These are phyloP conservation scores for Bonia amplexicaulis DNA, from an alignment of 176 grass and related monocot genomes.

Conservation along the genomic window DNA sequence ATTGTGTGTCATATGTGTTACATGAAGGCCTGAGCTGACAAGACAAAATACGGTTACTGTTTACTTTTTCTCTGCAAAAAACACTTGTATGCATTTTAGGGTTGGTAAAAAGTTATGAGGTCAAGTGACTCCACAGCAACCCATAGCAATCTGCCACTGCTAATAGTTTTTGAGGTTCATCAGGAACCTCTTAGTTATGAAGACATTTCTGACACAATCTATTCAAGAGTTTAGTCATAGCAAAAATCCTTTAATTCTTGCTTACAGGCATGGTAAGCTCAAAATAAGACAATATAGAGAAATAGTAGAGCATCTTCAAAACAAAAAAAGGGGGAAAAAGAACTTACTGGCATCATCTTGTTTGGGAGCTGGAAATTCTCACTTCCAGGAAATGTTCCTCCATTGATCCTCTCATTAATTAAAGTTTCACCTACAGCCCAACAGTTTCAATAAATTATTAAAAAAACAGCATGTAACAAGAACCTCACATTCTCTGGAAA, in stretches of 20 bases:
- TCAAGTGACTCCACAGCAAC: neutral
- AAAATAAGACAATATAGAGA: neutral
- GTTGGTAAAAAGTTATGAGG: neutral
- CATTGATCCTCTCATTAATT: slow-evolving; percentile 71
- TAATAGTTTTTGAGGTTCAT: neutral
- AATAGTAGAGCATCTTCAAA: neutral
- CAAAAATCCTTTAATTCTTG: too few species aligned
- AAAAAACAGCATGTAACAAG: slow-evolving; percentile 17
- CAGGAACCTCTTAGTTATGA: neutral
- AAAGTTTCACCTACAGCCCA: slow-evolving; percentile 69
- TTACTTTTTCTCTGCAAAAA: neutral
- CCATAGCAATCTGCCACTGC: neutral
- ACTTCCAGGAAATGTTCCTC: slow-evolving; percentile 82
- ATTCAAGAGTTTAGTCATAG: neutral
- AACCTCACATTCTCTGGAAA: slow-evolving; percentile 18
- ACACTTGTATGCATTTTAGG: neutral
- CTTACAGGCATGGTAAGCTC: neutral
- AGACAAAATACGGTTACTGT: neutral
- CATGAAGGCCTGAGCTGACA: neutral
- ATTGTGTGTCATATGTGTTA: neutral
- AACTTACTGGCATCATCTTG: slow-evolving; percentile 96
- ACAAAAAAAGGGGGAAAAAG: neutral
- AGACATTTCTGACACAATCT: neutral
- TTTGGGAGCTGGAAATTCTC: slow-evolving; percentile 80
- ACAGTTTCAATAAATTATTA: slow-evolving; percentile 25